Evolutionary conservation across 2,329 filamentous ascomycete species (phyloP), one percentile per base, ranked within the genome.

Genomic region (Beauveria scarabaeidicola): DNA sequence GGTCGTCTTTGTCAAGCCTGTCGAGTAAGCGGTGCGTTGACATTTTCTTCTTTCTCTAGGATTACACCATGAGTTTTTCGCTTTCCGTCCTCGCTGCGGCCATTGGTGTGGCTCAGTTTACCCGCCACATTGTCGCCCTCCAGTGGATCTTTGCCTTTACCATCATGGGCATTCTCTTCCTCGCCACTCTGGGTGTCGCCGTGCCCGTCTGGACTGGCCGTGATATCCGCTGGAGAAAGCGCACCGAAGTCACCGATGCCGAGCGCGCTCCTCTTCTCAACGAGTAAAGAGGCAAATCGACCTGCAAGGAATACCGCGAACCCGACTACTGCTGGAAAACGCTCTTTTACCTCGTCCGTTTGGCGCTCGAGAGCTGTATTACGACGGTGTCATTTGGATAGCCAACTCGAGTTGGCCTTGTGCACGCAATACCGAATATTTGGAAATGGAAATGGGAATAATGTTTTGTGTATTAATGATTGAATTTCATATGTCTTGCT

Each of bases 61-160:
- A 87, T 66, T 86, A 86, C 72, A 88, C 88, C 25, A 87, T 95
- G 70, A 90, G 91, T 2, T 90, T 94, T 70, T 85, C 84, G 58
- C 79, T 96, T 66, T 88, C 85, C 65, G 80, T 91, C 48, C 77
- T 95, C 51, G 77, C 84, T 1, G 85, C 90, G 5, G 84, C 90
- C 19, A 84, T 95, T 46, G 90, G 89, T 13, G 84, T 94, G 17
- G 82, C 84, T 15, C 91, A 96, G 72, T 86, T 95, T 75, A 76
- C 85, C 54, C 80, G 81, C 67, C 85, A 91, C 70, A 73, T 87
- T 61, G 79, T 95, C 65, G 89, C 90, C 7, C 78, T 96, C 64
- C 91, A 96, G 75, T 96, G 91, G 91, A 93, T 95, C 73, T 96
- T 96, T 71, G 89, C 91, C 38, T 94, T 95, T 69, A 78, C 85